phyloP scores from a whole-genome alignment of 768 basidiomycete species.

The Dictyophora rubrovolvata region DNA sequence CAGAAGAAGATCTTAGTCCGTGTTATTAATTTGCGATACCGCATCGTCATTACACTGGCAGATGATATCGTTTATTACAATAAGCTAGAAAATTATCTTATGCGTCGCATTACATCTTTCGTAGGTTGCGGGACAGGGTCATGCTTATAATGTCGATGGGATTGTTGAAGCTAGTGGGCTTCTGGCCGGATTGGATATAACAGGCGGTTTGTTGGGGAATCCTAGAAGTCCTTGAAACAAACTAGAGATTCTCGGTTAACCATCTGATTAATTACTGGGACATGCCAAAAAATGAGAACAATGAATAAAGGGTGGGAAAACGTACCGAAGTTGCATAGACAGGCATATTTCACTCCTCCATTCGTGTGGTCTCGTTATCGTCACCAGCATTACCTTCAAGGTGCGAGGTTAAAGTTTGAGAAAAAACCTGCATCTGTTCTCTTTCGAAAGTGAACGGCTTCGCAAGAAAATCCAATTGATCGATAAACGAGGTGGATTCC shows the following conservation, averaged over 20 bases:
- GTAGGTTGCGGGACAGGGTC: slow-evolving; percentile 23
- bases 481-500: slow-evolving; percentile 45
- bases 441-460: slow-evolving; percentile 59
- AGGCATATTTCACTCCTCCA: slow-evolving; percentile 18
- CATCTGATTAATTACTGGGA: slow-evolving; percentile 5
- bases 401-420: slow-evolving; percentile 47
- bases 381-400: slow-evolving; percentile 24
- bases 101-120: neutral
- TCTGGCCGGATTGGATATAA: slow-evolving; percentile 55
- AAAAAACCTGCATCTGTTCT: slow-evolving; percentile 57
- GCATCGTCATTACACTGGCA: no score
- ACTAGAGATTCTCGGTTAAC: neutral
- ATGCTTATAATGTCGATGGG: slow-evolving; percentile 47
- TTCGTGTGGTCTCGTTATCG: slow-evolving; percentile 12
- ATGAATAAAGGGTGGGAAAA: neutral
- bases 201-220: slow-evolving; percentile 9
- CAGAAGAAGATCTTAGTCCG: no score
- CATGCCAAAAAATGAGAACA: neutral
- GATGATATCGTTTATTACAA: no score
- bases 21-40: no score
- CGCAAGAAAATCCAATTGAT: slow-evolving; percentile 50
- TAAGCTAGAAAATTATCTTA: no score
- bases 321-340: neutral
- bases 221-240: neutral
- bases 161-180: slow-evolving; percentile 67